Conservation (phyloP, 345 rosid genomes). For the Eucalyptus urophylla region DNA sequence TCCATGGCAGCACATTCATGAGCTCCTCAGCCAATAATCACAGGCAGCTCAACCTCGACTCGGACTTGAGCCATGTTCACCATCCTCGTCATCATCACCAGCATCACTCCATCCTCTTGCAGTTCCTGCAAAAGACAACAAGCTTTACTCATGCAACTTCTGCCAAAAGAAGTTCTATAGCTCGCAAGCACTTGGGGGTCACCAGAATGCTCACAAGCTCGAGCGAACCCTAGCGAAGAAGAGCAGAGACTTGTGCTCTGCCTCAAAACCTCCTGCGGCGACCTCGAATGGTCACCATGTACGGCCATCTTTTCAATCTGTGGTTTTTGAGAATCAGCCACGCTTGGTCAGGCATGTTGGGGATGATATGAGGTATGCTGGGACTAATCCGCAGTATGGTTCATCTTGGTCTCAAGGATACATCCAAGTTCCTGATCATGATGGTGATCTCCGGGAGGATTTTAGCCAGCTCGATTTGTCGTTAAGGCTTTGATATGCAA, state of each 20-base stretch:
- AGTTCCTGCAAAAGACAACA: background rate
- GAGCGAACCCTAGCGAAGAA: slow-evolving; percentile 87
- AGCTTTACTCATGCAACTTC: slow-evolving; percentile 66
- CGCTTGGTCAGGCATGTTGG: background rate
- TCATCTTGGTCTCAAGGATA: background rate
- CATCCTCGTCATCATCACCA: slow-evolving; percentile 15
- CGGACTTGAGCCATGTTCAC: background rate
- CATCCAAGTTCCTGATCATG: background rate
- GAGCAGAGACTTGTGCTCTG: slow-evolving; percentile 40
- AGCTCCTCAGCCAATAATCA: background rate
- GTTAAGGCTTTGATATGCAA: slow-evolving; percentile 43
- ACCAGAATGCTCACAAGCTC: slow-evolving; percentile 89
- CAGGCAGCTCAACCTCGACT: background rate
- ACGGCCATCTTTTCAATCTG: background rate
- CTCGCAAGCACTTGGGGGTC: slow-evolving; percentile 95
- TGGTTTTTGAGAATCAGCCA: background rate
- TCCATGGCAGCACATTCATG: background rate
- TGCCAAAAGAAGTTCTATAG: slow-evolving; percentile 84
- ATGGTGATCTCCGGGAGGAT: background rate
- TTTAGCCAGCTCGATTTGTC: slow-evolving; percentile 62
- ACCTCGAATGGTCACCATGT: background rate
- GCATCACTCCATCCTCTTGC: background rate
- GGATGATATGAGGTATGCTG: background rate
- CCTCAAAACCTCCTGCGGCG: background rate
- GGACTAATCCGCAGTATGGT: background rate